Evolutionary conservation across 331 rosid species (phyloP).

Genomic region (Malus hybrid): DNA sequence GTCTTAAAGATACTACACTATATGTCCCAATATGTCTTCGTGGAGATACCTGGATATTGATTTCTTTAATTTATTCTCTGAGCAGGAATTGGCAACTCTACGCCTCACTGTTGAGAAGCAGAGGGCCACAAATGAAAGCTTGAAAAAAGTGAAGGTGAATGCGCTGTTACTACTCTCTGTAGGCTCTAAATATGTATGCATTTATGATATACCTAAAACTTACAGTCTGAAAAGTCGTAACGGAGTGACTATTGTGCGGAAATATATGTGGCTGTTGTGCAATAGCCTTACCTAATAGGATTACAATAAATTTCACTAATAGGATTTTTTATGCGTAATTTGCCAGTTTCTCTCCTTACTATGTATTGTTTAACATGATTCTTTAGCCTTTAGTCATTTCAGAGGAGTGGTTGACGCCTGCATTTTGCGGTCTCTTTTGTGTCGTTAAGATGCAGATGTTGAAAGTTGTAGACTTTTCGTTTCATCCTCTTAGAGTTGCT

Average conservation of each 20-base stretch:
- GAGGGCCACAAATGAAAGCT: slow-evolving; percentile 47
- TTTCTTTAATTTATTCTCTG: slow-evolving; percentile 11
- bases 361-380: not conserved
- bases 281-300: not conserved
- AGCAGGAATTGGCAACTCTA: slow-evolving; percentile 56
- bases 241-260: not conserved
- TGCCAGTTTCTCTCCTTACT: not conserved
- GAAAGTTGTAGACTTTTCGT: not conserved
- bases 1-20: not conserved
- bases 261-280: not conserved
- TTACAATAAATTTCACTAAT: not conserved
- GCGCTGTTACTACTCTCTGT: not conserved
- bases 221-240: not conserved
- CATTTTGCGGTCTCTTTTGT: not conserved
- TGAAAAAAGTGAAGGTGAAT: slow-evolving; percentile 71
- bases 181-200: not conserved
- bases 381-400: not conserved
- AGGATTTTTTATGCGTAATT: not conserved
- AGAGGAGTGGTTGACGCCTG: not conserved
- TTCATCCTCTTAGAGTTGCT: not conserved
- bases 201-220: not conserved
- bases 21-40: not conserved
- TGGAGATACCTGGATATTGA: slow-evolving; percentile 1
- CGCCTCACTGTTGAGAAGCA: slow-evolving; percentile 53
- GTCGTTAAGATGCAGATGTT: not conserved